These are phyloP conservation scores for Daucus carota DNA, from an alignment of 129 eudicot species.

Conservation along the genomic window DH1_v3.0 NC_030389.2:9197001-9197500, in stretches of 20 bases:
- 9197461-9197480: slow-evolving; percentile 80
- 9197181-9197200: slow-evolving; percentile 72
- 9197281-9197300: slow-evolving; percentile 24
- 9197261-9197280: slow-evolving; percentile 72
- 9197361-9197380: slow-evolving; percentile 34
- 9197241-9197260: slow-evolving; percentile 69
- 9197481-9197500: slow-evolving; percentile 65
- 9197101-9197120: slow-evolving; percentile 94
- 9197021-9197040: background rate
- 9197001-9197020: background rate
- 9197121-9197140: slow-evolving; percentile 77
- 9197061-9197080: slow-evolving; percentile 12
- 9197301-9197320: slow-evolving; percentile 32
- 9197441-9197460: slow-evolving; percentile 69
- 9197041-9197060: background rate
- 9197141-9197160: slow-evolving; percentile 37
- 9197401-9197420: slow-evolving; percentile 66
- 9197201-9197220: slow-evolving; percentile 46
- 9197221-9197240: slow-evolving; percentile 43
- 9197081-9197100: slow-evolving; percentile 34
- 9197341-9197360: slow-evolving; percentile 18
- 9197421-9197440: slow-evolving; percentile 78
- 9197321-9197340: slow-evolving; percentile 26
- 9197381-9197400: slow-evolving; percentile 83
- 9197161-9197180: slow-evolving; percentile 65